Evolutionary conservation across 1,284 basidiomycete species (phyloP).

Genomic region (Irpex lacteus): DNA sequence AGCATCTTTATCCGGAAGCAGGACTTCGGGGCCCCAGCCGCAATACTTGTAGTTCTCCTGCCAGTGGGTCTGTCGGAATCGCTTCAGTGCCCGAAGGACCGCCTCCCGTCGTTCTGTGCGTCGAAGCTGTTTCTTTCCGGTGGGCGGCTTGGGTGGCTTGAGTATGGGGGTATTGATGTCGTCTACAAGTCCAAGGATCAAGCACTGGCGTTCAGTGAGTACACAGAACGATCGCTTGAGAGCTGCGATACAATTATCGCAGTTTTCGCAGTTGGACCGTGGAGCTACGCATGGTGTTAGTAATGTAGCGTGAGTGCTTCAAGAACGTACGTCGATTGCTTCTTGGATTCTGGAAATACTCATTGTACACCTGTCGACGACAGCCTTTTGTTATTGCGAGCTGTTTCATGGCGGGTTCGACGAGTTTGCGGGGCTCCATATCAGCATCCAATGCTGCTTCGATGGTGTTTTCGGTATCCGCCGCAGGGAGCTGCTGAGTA

Average conservation of each 20-base stretch:
- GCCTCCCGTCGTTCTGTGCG: neutral
- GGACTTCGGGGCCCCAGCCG: neutral
- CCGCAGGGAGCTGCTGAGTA: neutral
- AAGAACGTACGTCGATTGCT: neutral
- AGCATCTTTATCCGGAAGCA: conserved; percentile 1
- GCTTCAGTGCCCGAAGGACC: neutral
- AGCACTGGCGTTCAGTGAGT: neutral
- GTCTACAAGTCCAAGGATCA: neutral
- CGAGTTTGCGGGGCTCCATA: conserved; percentile 5
- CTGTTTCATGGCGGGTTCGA: conserved; percentile 7
- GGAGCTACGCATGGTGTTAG: neutral
- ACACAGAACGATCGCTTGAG: neutral
- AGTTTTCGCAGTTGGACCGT: neutral
- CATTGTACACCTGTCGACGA: conserved; percentile 10
- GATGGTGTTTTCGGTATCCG: neutral
- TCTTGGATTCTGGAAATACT: conserved; percentile 19
- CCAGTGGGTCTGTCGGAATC: neutral
- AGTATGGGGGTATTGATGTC: neutral
- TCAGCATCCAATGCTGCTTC: neutral
- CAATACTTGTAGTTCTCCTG: neutral
- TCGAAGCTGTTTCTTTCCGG: neutral
- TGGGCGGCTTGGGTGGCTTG: neutral
- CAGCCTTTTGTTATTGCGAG: conserved; percentile 14
- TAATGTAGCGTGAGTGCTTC: neutral
- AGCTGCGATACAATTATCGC: conserved; percentile 4